A percentile compares a stretch with the other conserved stretches of the same genome.
Conservation (phyloP, 2,329 filamentous ascomycete genomes). For the Pestalotiopsis sp. region DNA sequence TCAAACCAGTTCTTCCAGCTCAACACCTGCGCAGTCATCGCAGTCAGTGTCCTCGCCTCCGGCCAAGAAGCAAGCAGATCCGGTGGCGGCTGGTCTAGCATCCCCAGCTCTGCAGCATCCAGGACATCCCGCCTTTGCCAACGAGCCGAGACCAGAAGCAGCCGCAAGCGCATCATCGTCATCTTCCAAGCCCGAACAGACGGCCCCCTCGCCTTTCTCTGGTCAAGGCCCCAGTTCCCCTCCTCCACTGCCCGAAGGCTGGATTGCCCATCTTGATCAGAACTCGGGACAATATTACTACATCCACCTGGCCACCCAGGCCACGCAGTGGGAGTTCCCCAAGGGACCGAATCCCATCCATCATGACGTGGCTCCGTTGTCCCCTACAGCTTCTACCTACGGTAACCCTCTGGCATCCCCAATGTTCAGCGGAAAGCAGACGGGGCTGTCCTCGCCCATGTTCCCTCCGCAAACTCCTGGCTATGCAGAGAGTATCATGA, state of each 20-base stretch:
- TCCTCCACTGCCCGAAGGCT: constrained; percentile 92
- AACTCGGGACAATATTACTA: constrained; percentile 99
- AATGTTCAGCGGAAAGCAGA: constrained; percentile 62
- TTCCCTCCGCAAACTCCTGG: constrained; percentile 82
- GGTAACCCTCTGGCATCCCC: constrained; percentile 75
- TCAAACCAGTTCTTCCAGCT: constrained; percentile 23
- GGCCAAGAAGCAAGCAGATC: constrained; percentile 32
- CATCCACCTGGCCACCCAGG: constrained; percentile 92
- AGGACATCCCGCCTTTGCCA: constrained; percentile 88
- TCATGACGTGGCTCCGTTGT: constrained; percentile 80
- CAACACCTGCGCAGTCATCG: constrained; percentile 15
- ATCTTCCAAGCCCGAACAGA: constrained; percentile 43
- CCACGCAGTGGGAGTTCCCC: constrained; percentile 98
- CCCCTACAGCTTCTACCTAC: constrained; percentile 78
- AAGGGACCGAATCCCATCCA: constrained; percentile 91
- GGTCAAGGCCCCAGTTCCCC: constrained; percentile 72
- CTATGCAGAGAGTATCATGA: constrained; percentile 85
- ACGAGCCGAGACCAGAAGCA: constrained; percentile 65
- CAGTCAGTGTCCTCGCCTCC: constrained; percentile 33
- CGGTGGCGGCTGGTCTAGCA: constrained; percentile 37
- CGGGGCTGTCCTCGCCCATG: constrained; percentile 77
- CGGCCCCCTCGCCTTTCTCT: constrained; percentile 45
- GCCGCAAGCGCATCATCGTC: constrained; percentile 45
- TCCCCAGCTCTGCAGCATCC: constrained; percentile 59
- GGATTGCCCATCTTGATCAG: constrained; percentile 95